These are phyloP conservation scores for Mimosa pudica DNA, from an alignment of 306 rosid genomes.

Conservation along the genomic window DNA sequence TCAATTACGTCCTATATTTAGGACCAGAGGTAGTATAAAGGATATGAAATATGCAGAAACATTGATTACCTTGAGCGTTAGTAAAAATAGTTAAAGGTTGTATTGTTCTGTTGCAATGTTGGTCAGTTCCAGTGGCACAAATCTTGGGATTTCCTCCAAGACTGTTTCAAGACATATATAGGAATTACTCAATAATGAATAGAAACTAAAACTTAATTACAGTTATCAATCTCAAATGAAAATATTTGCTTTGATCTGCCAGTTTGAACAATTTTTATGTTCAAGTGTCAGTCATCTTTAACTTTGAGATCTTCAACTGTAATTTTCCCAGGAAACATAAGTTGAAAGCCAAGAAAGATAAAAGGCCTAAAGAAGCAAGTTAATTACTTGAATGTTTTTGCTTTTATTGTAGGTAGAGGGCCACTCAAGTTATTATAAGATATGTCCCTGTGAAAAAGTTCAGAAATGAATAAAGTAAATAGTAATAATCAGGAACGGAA, in stretches of 20 bases:
- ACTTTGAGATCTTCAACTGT: neutral
- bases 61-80: slow-evolving; percentile 62
- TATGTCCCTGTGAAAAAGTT: slow-evolving; percentile 63
- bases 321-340: neutral
- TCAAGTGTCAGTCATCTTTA: neutral
- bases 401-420: slow-evolving; percentile 69
- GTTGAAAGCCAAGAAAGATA: neutral
- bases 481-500: slow-evolving; percentile 14
- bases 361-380: slow-evolving; percentile 29
- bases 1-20: too few species aligned
- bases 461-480: slow-evolving; percentile 16
- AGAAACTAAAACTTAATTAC: neutral
- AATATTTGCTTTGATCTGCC: neutral
- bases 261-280: neutral
- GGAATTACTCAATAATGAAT: slow-evolving; percentile 3
- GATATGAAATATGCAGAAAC: slow-evolving; percentile 31
- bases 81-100: slow-evolving; percentile 42
- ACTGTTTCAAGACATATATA: slow-evolving; percentile 44
- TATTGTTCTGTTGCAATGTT: slow-evolving; percentile 59
- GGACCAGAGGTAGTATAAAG: too few species aligned
- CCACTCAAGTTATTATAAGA: slow-evolving; percentile 84
- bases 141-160: slow-evolving; percentile 79
- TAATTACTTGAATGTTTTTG: slow-evolving; percentile 77
- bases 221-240: neutral
- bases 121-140: slow-evolving; percentile 61